A percentile compares a stretch with the other conserved stretches of the same genome.
Evolutionary conservation across 495 filamentous ascomycete species (phyloP).

Genomic region (Choiromyces venosus): DNA sequence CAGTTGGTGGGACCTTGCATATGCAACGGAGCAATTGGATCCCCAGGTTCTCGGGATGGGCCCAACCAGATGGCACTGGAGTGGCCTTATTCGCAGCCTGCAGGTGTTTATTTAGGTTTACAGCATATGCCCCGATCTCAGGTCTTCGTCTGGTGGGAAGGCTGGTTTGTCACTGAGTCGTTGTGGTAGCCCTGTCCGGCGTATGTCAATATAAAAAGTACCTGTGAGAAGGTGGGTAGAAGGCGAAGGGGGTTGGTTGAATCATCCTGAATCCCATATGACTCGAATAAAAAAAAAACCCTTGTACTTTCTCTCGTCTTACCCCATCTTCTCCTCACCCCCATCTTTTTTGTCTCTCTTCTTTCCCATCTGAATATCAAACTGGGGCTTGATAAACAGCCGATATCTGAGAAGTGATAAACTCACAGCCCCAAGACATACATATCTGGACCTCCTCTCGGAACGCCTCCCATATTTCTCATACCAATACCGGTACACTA

Average conservation of each 20-base stretch:
- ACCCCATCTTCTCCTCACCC: slow-evolving; percentile 35
- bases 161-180: slow-evolving; percentile 23
- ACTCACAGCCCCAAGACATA: slow-evolving; percentile 10
- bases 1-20: slow-evolving; percentile 34
- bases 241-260: slow-evolving; percentile 33
- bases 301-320: slow-evolving; percentile 31
- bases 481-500: slow-evolving; percentile 15
- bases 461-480: slow-evolving; percentile 17
- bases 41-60: slow-evolving; percentile 32
- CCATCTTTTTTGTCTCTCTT: slow-evolving; percentile 29
- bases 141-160: slow-evolving; percentile 11
- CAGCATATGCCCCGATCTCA: slow-evolving; percentile 10
- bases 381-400: slow-evolving; percentile 39
- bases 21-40: slow-evolving; percentile 34
- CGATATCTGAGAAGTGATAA: slow-evolving; percentile 36
- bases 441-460: slow-evolving; percentile 11
- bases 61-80: slow-evolving; percentile 32
- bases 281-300: slow-evolving; percentile 36
- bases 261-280: slow-evolving; percentile 34
- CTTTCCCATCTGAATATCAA: slow-evolving; percentile 26
- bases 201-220: slow-evolving; percentile 30
- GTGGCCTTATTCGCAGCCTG: slow-evolving; percentile 17
- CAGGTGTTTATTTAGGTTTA: slow-evolving; percentile 22
- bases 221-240: slow-evolving; percentile 28
- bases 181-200: slow-evolving; percentile 6